phyloP scores from a whole-genome alignment of 768 basidiomycete species.

The Collybia nuda region DNA sequence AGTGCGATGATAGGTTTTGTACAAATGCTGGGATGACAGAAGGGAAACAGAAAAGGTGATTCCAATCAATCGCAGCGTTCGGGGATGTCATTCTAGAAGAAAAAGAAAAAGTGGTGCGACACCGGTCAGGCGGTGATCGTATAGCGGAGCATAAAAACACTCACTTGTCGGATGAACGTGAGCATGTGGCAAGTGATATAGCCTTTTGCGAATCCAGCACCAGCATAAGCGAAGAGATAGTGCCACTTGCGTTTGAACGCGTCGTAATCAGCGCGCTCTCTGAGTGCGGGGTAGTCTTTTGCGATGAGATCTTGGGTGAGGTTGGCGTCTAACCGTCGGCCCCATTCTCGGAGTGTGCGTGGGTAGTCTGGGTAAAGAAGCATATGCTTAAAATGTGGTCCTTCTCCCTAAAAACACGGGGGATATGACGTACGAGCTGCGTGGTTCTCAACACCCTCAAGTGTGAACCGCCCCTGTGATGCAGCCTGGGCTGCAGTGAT shows the following conservation, averaged over 20 bases:
- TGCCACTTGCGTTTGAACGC: constrained; percentile 83
- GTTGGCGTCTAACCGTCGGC: constrained; percentile 69
- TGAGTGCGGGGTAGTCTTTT: constrained; percentile 59
- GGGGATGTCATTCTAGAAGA: constrained; percentile 40
- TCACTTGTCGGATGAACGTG: constrained; percentile 65
- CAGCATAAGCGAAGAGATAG: constrained; percentile 81
- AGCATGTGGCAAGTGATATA: constrained; percentile 86
- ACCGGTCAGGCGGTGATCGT: background rate
- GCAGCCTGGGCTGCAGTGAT: constrained; percentile 69
- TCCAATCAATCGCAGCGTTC: constrained; percentile 41
- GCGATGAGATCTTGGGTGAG: constrained; percentile 56
- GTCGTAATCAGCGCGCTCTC: constrained; percentile 56
- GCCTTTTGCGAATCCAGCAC: constrained; percentile 76
- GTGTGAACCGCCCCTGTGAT: constrained; percentile 73
- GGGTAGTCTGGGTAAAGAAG: constrained; percentile 61
- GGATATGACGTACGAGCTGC: constrained; percentile 58
- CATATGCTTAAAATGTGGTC: background rate
- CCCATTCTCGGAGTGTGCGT: constrained; percentile 92
- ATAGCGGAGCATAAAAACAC: constrained; percentile 19
- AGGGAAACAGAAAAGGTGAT: too few species aligned
- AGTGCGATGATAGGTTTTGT: constrained; percentile 1
- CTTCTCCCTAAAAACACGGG: constrained; percentile 11
- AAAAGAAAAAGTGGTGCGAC: constrained; percentile 10
- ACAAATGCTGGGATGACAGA: too few species aligned
- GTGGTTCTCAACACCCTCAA: constrained; percentile 85